phyloP scores from a whole-genome alignment of 2,329 filamentous ascomycete species.

The Didymella keratinophila region DNA sequence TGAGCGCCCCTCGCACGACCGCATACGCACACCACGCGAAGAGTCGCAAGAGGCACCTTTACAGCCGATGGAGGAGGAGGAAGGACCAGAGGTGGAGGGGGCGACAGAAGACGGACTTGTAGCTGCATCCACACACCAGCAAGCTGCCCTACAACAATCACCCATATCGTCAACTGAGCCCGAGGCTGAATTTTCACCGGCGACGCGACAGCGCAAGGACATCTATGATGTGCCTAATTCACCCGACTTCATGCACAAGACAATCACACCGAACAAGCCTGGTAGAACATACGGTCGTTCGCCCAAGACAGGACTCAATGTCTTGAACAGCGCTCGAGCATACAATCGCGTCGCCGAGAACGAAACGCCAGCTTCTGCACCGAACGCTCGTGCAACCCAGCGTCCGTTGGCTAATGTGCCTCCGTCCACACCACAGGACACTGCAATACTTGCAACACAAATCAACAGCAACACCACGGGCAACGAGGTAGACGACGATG shows the following conservation, averaged over 20 bases:
- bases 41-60: background rate
- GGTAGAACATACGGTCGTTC: constrained; percentile 27
- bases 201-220: constrained; percentile 17
- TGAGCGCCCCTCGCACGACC: background rate
- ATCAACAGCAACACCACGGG: background rate
- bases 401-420: constrained; percentile 21
- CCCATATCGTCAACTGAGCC: constrained; percentile 18
- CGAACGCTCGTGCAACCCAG: constrained; percentile 19
- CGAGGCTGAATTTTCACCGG: constrained; percentile 1
- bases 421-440: constrained; percentile 22
- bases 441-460: background rate
- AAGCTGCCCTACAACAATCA: constrained; percentile 16
- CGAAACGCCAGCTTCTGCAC: background rate
- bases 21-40: background rate
- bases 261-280: constrained; percentile 17
- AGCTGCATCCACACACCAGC: background rate
- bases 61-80: background rate
- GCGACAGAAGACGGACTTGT: constrained; percentile 1
- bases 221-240: constrained; percentile 32
- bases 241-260: constrained; percentile 24
- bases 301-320: constrained; percentile 19
- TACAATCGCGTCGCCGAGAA: constrained; percentile 1
- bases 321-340: constrained; percentile 23
- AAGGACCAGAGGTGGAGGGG: background rate
- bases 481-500: background rate